phyloP scores from a whole-genome alignment of 2,329 filamentous ascomycete genomes.

The Talaromyces sp. region DNA sequence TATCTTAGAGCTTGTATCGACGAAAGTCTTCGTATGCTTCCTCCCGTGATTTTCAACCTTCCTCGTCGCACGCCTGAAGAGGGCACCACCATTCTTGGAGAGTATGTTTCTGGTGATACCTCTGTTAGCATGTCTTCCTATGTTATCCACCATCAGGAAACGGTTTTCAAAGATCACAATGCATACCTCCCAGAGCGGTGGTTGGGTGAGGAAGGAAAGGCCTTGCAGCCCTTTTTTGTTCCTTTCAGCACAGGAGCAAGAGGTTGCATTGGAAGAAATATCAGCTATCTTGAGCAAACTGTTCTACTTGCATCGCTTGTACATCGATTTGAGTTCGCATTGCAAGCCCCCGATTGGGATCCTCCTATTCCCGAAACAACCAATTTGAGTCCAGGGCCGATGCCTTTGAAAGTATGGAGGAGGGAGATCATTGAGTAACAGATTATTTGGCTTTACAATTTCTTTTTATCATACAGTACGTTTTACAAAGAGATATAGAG shows the following conservation, averaged over 20 bases:
- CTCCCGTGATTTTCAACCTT: slow-evolving; percentile 43
- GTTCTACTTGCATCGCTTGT: slow-evolving; percentile 49
- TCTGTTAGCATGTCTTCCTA: slow-evolving; percentile 47
- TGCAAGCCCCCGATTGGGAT: slow-evolving; percentile 34
- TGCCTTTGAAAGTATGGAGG: slow-evolving; percentile 20
- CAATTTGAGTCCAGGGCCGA: slow-evolving; percentile 15
- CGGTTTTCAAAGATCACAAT: slow-evolving; percentile 38
- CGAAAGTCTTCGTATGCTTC: slow-evolving; percentile 47
- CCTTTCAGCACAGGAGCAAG: slow-evolving; percentile 42
- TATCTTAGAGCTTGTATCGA: slow-evolving; percentile 55
- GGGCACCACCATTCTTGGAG: slow-evolving; percentile 34
- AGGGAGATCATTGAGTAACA: too few species aligned
- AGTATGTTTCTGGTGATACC: slow-evolving; percentile 40
- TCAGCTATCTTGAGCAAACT: slow-evolving; percentile 49
- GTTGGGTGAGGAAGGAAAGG: slow-evolving; percentile 41
- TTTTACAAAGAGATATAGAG: too few species aligned
- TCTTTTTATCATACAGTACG: too few species aligned
- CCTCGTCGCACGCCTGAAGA: slow-evolving; percentile 46
- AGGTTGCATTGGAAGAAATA: slow-evolving; percentile 44
- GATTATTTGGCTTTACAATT: too few species aligned
- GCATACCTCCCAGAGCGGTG: slow-evolving; percentile 43
- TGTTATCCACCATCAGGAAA: slow-evolving; percentile 39
- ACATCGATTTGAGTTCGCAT: slow-evolving; percentile 47
- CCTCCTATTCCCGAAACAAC: slow-evolving; percentile 21
- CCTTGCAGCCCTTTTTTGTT: slow-evolving; percentile 41